Conservation (phyloP, 2,329 filamentous ascomycete species). For the Pezicula rhizophila region DNA sequence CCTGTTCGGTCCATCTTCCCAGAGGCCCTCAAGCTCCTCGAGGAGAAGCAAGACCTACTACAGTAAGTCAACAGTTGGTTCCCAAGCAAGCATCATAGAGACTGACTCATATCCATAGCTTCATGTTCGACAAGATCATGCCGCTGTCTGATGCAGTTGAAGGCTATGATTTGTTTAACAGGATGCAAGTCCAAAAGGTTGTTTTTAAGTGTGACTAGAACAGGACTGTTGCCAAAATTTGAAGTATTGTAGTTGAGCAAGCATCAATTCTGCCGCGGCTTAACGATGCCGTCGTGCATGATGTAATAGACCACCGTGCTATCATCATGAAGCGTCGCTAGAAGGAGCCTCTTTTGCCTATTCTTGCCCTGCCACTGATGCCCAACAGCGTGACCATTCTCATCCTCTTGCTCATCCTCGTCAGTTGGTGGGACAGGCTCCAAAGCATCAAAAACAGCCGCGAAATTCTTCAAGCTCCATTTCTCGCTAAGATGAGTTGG, state of each 20-base stretch:
- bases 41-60: constrained; percentile 59
- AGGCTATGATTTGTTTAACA: constrained; percentile 66
- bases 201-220: constrained; percentile 43
- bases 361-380: constrained; percentile 38
- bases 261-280: constrained; percentile 71
- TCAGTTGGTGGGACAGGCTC: constrained; percentile 35
- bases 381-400: constrained; percentile 25
- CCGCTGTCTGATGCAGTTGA: constrained; percentile 59
- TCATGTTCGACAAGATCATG: constrained; percentile 74
- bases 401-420: constrained; percentile 12
- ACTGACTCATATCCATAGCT: constrained; percentile 39
- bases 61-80: constrained; percentile 42
- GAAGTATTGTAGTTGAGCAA: neutral
- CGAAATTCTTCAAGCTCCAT: constrained; percentile 62
- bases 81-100: neutral
- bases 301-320: constrained; percentile 82
- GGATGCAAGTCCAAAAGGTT: constrained; percentile 69
- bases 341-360: constrained; percentile 61
- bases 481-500: constrained; percentile 68
- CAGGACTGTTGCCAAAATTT: neutral
- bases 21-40: constrained; percentile 57
- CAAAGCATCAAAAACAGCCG: constrained; percentile 63
- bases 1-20: constrained; percentile 67
- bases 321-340: constrained; percentile 72
- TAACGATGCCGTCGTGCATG: constrained; percentile 80